These are phyloP conservation scores for Macroventuria anomochaeta DNA, from an alignment of 2,329 filamentous ascomycete genomes.

Conservation along the genomic window DNA sequence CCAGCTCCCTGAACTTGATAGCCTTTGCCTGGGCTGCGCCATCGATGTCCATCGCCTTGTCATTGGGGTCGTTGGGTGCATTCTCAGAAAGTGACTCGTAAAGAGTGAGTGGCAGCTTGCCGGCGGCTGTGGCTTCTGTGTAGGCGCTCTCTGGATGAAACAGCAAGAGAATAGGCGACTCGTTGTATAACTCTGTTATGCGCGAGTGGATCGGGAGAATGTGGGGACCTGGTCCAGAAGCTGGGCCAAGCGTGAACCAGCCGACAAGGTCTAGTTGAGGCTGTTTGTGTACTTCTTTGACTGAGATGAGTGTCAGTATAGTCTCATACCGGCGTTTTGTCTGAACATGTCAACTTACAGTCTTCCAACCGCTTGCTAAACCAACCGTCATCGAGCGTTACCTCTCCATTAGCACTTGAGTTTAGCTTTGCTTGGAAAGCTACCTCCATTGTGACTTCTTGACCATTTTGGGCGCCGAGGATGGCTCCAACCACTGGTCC, in stretches of 20 bases:
- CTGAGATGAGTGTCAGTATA: constrained; percentile 53
- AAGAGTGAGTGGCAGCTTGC: constrained; percentile 86
- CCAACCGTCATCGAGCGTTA: constrained; percentile 71
- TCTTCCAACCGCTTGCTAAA: constrained; percentile 82
- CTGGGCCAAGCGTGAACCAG: constrained; percentile 83
- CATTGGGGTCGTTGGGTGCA: constrained; percentile 40
- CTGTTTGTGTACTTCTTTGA: constrained; percentile 86
- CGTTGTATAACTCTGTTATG: constrained; percentile 76
- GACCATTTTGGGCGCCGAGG: constrained; percentile 89
- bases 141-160: constrained; percentile 74
- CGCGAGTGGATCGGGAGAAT: constrained; percentile 79
- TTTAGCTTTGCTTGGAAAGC: constrained; percentile 78
- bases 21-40: constrained; percentile 59
- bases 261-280: constrained; percentile 83
- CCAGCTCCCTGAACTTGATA: constrained; percentile 80
- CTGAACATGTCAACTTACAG: constrained; percentile 64
- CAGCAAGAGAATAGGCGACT: constrained; percentile 84
- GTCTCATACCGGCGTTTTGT: neutral
- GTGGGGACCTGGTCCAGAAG: constrained; percentile 70
- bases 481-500: constrained; percentile 85
- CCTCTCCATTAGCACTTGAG: constrained; percentile 59
- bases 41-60: constrained; percentile 65
- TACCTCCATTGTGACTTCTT: constrained; percentile 89
- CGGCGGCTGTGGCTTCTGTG: constrained; percentile 65
- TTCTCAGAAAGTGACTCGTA: constrained; percentile 74